Percentiles rank a stretch among this genome's conserved stretches.
phyloP scores from a whole-genome alignment of 495 filamentous ascomycete species.

The Neurospora hispaniola region DNA sequence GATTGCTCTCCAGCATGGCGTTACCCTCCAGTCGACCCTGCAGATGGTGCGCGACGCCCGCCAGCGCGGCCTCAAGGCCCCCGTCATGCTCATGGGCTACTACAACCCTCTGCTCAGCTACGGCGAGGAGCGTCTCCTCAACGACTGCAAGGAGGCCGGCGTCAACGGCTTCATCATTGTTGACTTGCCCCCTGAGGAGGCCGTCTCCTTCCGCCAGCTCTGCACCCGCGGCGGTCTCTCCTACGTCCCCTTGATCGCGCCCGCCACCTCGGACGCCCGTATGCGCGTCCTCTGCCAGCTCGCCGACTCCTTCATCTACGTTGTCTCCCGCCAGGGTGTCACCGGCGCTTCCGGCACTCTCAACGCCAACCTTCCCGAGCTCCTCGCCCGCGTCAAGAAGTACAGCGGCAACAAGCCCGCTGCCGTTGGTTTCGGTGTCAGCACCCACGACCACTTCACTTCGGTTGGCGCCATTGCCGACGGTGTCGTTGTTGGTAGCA shows the following conservation, averaged over 20 bases:
- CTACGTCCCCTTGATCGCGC: constrained; percentile 91
- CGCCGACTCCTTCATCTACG: constrained; percentile 98
- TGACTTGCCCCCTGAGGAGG: constrained; percentile 94
- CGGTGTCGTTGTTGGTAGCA: constrained; percentile 94
- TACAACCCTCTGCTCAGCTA: constrained; percentile 93
- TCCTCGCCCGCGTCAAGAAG: constrained; percentile 77
- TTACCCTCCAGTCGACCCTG: constrained; percentile 66
- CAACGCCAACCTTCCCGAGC: constrained; percentile 65
- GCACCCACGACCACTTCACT: constrained; percentile 87
- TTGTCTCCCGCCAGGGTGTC: constrained; percentile 95
- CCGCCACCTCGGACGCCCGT: constrained; percentile 79
- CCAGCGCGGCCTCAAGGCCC: constrained; percentile 61
- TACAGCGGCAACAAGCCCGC: constrained; percentile 85
- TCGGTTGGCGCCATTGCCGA: constrained; percentile 75
- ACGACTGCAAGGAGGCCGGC: constrained; percentile 74
- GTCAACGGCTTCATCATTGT: constrained; percentile 98
- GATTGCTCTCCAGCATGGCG: constrained; percentile 73
- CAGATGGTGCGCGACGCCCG: constrained; percentile 72
- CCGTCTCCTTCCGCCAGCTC: constrained; percentile 76
- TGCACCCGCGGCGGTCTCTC: constrained; percentile 74
- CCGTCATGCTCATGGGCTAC: constrained; percentile 95
- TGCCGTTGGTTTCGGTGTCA: constrained; percentile 91
- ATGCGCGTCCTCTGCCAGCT: constrained; percentile 96
- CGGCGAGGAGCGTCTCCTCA: constrained; percentile 79
- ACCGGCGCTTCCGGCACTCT: constrained; percentile 81